Evolutionary conservation across 805 yeast species (phyloP).

Genomic region (Yamadazyma laniorum): DNA sequence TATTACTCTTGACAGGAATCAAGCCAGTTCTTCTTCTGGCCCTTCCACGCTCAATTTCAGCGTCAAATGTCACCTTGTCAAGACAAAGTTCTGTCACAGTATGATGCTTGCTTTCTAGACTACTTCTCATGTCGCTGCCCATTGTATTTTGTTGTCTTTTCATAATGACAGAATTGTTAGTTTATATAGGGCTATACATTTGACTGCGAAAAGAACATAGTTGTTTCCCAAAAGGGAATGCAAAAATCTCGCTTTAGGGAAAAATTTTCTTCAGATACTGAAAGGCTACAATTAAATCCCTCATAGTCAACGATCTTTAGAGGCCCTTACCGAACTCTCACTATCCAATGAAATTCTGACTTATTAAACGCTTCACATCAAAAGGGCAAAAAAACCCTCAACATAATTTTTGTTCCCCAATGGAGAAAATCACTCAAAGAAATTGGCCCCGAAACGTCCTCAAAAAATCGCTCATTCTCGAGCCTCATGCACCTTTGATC

Average conservation of each 20-base stretch:
- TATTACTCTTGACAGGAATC: constrained; percentile 4
- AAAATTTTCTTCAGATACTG: constrained; percentile 1
- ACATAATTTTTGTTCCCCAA: background rate
- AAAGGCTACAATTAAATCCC: constrained; percentile 1
- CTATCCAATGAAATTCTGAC: constrained; percentile 2
- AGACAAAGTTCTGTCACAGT: constrained; percentile 3
- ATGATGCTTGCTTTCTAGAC: background rate
- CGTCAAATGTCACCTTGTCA: constrained; percentile 4
- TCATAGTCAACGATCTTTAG: constrained; percentile 2
- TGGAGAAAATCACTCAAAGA: constrained; percentile 2
- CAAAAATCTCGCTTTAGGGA: no score
- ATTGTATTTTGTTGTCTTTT: background rate
- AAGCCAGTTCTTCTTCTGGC: constrained; percentile 3
- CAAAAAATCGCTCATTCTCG: constrained; percentile 5
- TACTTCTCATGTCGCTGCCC: background rate
- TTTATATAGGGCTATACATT: constrained; percentile 1
- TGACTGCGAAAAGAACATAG: constrained; percentile 9
- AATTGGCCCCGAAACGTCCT: background rate
- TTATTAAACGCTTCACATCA: background rate
- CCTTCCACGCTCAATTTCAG: constrained; percentile 2
- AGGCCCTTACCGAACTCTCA: background rate
- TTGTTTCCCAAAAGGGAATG: background rate
- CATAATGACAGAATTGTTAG: background rate
- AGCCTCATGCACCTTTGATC: no score
- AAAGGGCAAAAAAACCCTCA: background rate